A percentile compares a stretch with the other conserved stretches of the same genome.
These are phyloP conservation scores for Dictyostelium purpureum DNA, from an alignment of 78 protist species.

Conservation along the genomic window DNA sequence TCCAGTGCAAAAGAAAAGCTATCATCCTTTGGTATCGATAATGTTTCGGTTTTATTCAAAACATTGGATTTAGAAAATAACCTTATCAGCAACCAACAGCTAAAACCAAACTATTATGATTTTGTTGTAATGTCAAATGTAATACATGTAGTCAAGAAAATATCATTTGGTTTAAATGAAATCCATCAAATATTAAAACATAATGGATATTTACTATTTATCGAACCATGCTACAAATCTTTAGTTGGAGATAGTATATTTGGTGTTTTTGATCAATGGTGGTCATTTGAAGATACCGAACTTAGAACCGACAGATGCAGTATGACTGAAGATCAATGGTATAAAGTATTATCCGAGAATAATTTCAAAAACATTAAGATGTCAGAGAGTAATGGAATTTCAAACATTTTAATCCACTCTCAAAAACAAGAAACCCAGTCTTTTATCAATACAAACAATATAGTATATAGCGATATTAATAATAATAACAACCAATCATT, in stretches of 20 bases:
- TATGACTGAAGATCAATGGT: neutral
- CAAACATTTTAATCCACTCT: neutral
- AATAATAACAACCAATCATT: neutral
- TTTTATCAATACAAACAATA: neutral
- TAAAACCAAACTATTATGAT: conserved; percentile 7
- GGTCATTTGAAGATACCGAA: neutral
- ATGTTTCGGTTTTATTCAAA: neutral
- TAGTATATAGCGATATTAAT: neutral
- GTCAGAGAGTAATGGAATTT: neutral
- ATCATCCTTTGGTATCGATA: neutral
- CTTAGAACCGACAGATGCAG: neutral
- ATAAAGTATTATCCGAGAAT: neutral
- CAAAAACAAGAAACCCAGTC: neutral
- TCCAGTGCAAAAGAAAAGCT: neutral
- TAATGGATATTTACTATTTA: conserved; percentile 2
- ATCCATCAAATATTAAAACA: neutral
- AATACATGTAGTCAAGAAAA: neutral
- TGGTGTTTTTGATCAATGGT: conserved; percentile 43
- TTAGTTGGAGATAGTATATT: conserved; percentile 21
- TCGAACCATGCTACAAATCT: neutral
- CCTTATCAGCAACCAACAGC: neutral
- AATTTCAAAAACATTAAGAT: neutral
- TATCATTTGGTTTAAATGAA: neutral
- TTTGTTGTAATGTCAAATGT: conserved; percentile 22
- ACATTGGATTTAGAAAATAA: conserved; percentile 3